phyloP scores from a whole-genome alignment of 2,329 filamentous ascomycete genomes.

The Beauveria sp. region DNA sequence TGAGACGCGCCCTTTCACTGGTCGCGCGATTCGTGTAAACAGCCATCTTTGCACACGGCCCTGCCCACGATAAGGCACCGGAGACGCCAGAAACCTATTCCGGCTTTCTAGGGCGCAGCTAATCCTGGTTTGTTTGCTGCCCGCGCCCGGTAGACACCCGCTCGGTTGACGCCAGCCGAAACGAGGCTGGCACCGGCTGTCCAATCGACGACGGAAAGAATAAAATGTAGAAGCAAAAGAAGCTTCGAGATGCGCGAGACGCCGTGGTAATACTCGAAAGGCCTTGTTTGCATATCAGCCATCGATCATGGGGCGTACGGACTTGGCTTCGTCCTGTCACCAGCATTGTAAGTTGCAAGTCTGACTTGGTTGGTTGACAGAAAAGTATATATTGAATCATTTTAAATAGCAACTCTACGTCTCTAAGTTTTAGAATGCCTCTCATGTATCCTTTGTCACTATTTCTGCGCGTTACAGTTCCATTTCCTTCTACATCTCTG shows the following conservation, averaged over 20 bases:
- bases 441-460: neutral
- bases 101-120: neutral
- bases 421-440: neutral
- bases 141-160: neutral
- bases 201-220: neutral
- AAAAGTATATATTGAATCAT: neutral
- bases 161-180: neutral
- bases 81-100: neutral
- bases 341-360: neutral
- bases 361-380: neutral
- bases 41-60: neutral
- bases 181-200: neutral
- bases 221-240: neutral
- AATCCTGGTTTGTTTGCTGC: conserved; percentile 4
- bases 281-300: neutral
- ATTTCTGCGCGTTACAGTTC: neutral
- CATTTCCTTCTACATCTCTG: neutral
- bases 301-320: neutral
- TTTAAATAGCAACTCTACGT: neutral
- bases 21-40: no score
- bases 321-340: neutral
- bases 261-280: neutral
- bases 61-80: neutral
- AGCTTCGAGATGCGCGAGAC: neutral
- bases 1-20: no score